phyloP scores from a whole-genome alignment of 164 flowering plant species.

The Aristolochia californica region DNA sequence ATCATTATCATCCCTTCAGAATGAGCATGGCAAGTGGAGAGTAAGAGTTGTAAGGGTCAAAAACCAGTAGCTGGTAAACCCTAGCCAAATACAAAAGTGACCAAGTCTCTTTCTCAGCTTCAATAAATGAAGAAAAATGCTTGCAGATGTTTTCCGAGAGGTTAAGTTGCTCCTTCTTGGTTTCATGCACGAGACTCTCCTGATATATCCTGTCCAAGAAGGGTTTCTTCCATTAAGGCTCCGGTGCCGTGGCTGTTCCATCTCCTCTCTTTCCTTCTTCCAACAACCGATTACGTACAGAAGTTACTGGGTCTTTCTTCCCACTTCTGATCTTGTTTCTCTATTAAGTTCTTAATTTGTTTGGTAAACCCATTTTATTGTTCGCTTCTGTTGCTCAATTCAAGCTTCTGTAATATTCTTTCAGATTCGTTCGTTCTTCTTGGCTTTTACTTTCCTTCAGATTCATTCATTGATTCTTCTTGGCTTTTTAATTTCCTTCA shows the following conservation, averaged over 20 bases:
- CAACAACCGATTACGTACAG: background rate
- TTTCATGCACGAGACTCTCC: conserved; percentile 2
- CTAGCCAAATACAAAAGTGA: background rate
- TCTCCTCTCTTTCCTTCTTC: conserved; percentile 1
- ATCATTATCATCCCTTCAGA: no score
- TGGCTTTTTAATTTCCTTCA: background rate
- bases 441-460: no score
- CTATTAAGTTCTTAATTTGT: background rate
- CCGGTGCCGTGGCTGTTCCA: background rate
- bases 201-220: background rate
- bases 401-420: background rate
- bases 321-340: background rate
- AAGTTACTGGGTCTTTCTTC: background rate
- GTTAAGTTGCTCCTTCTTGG: background rate
- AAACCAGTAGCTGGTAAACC: conserved; percentile 3
- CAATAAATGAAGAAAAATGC: no score
- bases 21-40: no score
- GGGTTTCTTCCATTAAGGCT: conserved; percentile 1
- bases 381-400: background rate
- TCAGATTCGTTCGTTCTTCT: background rate
- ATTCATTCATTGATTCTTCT: no score
- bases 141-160: background rate
- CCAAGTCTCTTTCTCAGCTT: background rate
- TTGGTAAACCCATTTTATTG: background rate
- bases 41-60: background rate